Conservation (phyloP, 2,329 filamentous ascomycete genomes). For the Fusarium stilboides region DNA sequence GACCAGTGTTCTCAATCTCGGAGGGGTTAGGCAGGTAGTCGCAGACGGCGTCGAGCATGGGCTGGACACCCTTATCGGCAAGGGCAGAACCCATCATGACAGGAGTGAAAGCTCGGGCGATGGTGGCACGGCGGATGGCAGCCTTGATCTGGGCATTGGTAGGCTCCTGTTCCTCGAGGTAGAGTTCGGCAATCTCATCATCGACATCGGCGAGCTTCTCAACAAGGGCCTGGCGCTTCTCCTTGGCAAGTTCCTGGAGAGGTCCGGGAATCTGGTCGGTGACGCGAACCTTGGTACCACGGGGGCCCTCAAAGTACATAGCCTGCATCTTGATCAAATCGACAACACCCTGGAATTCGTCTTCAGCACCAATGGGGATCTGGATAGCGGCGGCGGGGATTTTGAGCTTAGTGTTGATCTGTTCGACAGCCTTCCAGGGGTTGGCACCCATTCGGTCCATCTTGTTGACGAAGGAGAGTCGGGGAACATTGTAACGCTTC, state of each 20-base stretch:
- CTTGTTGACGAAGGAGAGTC: constrained; percentile 98
- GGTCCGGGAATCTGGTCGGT: constrained; percentile 88
- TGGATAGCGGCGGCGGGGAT: constrained; percentile 94
- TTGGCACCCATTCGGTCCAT: constrained; percentile 99
- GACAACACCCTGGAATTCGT: constrained; percentile 92
- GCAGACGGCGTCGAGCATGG: constrained; percentile 96
- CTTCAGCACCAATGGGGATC: constrained; percentile 92
- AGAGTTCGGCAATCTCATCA: constrained; percentile 96
- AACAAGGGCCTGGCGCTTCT: constrained; percentile 88
- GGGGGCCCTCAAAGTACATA: constrained; percentile 89
- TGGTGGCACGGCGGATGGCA: constrained; percentile 93
- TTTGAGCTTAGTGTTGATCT: constrained; percentile 97
- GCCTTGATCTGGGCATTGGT: constrained; percentile 88
- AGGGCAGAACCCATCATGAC: constrained; percentile 97
- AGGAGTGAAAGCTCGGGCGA: constrained; percentile 89
- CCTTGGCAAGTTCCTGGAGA: constrained; percentile 79
- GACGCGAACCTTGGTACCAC: constrained; percentile 82
- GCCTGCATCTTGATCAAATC: constrained; percentile 94
- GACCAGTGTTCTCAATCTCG: constrained; percentile 89
- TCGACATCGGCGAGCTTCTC: constrained; percentile 98
- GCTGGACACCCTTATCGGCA: constrained; percentile 94
- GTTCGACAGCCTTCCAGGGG: constrained; percentile 96
- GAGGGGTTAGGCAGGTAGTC: constrained; percentile 95
- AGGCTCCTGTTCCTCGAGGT: constrained; percentile 88
- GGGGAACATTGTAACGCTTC: constrained; percentile 96